A percentile compares a stretch with the other conserved stretches of the same genome.
Evolutionary conservation across 192 early-diverging fungal genomes (phyloP).

Genomic region (Backusella tarrabulga): DNA sequence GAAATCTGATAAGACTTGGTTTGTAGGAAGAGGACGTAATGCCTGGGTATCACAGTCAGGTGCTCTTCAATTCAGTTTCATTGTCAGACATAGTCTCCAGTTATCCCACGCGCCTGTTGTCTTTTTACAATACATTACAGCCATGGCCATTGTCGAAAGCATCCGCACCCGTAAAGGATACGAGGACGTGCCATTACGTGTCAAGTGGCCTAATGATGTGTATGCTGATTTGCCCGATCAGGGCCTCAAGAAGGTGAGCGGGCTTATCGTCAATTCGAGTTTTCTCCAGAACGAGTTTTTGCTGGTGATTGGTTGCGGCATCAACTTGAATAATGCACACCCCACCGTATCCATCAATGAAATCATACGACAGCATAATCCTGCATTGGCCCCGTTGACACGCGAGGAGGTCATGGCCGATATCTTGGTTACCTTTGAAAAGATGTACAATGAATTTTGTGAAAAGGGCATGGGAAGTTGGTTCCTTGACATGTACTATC

Average conservation of each 20-base stretch:
- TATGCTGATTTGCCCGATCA: conserved; percentile 64
- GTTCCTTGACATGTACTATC: conserved; percentile 78
- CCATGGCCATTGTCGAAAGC: conserved; percentile 81
- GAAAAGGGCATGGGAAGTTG: conserved; percentile 47
- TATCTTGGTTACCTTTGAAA: conserved; percentile 72
- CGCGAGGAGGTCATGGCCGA: conserved; percentile 67
- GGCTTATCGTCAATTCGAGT: conserved; percentile 85
- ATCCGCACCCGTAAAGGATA: conserved; percentile 68
- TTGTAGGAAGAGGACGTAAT: conserved; percentile 82
- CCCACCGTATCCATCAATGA: conserved; percentile 90
- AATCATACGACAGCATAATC: conserved; percentile 63
- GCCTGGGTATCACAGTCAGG: conserved; percentile 94
- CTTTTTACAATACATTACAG: conserved; percentile 94
- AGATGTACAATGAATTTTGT: conserved; percentile 73
- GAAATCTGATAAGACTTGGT: neutral
- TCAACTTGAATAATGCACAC: conserved; percentile 81
- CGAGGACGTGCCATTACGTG: conserved; percentile 73
- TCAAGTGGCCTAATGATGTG: conserved; percentile 99
- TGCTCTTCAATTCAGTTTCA: conserved; percentile 84
- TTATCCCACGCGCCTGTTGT: conserved; percentile 63
- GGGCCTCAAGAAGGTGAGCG: conserved; percentile 78
- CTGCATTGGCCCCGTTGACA: conserved; percentile 52
- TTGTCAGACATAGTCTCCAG: conserved; percentile 68
- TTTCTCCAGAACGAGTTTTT: conserved; percentile 70
- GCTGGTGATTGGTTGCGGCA: conserved; percentile 85